Conservation (phyloP, 495 filamentous ascomycete genomes). For the Lasiosphaeria ovina region DNA sequence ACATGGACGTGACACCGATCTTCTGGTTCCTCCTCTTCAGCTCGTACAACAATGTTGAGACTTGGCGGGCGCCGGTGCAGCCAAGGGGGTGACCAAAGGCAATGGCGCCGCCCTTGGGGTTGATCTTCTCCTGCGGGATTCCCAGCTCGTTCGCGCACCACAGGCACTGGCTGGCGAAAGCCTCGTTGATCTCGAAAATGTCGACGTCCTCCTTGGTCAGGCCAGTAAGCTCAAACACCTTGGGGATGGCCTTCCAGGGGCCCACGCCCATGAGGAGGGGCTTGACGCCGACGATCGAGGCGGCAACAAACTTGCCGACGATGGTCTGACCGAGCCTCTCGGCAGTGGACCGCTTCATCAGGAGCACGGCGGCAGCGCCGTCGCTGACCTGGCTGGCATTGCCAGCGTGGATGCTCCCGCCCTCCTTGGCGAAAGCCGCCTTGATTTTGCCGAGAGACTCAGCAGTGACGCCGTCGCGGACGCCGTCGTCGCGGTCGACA, state of each 20-base stretch:
- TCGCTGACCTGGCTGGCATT: slow-evolving; percentile 95
- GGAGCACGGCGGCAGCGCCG: slow-evolving; percentile 88
- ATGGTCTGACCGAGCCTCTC: slow-evolving; percentile 83
- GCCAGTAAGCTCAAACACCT: slow-evolving; percentile 81
- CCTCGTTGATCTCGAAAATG: slow-evolving; percentile 99
- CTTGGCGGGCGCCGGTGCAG: slow-evolving; percentile 90
- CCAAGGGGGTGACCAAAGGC: slow-evolving; percentile 98
- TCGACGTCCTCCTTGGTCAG: slow-evolving; percentile 89
- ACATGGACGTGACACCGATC: slow-evolving; percentile 95
- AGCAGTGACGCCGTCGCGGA: slow-evolving; percentile 79
- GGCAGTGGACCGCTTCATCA: slow-evolving; percentile 94
- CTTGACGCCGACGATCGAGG: slow-evolving; percentile 82
- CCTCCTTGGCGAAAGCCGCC: slow-evolving; percentile 87
- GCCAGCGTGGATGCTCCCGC: slow-evolving; percentile 89
- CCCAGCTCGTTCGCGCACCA: slow-evolving; percentile 91
- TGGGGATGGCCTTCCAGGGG: slow-evolving; percentile 93
- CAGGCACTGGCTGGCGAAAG: slow-evolving; percentile 91
- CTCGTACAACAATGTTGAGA: slow-evolving; percentile 88
- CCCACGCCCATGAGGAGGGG: slow-evolving; percentile 95
- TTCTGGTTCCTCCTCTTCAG: slow-evolving; percentile 75
- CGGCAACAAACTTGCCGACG: slow-evolving; percentile 81
- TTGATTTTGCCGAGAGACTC: slow-evolving; percentile 87
- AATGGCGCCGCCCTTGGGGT: slow-evolving; percentile 97
- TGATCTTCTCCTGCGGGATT: slow-evolving; percentile 77
- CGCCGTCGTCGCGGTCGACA: slow-evolving; percentile 83